Evolutionary conservation across 2,329 filamentous ascomycete genomes (phyloP), one percentile per base, ranked within the genome.

Genomic region (Lithohypha guttulata): DNA sequence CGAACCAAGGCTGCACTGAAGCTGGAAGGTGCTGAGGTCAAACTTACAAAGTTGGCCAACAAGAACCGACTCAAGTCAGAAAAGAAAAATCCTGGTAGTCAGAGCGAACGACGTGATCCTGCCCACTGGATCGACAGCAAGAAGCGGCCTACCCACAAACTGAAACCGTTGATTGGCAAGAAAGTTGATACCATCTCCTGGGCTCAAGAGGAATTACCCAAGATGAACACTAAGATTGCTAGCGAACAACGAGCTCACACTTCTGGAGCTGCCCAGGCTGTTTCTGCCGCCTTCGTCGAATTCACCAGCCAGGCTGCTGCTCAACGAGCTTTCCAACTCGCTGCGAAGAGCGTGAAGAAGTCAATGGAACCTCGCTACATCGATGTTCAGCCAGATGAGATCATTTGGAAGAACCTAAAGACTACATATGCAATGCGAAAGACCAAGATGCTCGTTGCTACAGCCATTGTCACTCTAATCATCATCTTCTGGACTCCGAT

Each of bases 401-500:
- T 98, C n/a, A 77, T 95, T 42, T 98, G 91, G 91, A 75, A 70
- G 19, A 81, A 87, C 20, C 64, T 96, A 29, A 74, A 75, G 23
- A 77, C 95, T 51, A 78, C 75, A 14, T 85, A 86, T 20, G 38
- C 42, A 8, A 47, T 46, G 6, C 42, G 49, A 6, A 50, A 49
- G 86, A 53, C 89, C 43, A 79, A 84, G 42, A 70, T 79, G 46
- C 76, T 84, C 52, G 61, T 72, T 41, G 73, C 84, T 3, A 64
- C 81, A 32, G 75, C 70, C 14, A 77, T 89, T 32, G 77, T 96
- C 43, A 65, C 75, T 9, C 79, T 73, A 1, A 66, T 93, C 43
- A 81, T 96, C 53, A 72, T 95, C 44, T 96, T 96, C 64, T 96
- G 91, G 76, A 73, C 77, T 2, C 67, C 81, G 27, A 77, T 77